Percentiles rank a stretch among this genome's conserved stretches.
These are phyloP conservation scores for Favolaschia claudopus DNA, from an alignment of 768 basidiomycete species.

Conservation along the genomic window DNA sequence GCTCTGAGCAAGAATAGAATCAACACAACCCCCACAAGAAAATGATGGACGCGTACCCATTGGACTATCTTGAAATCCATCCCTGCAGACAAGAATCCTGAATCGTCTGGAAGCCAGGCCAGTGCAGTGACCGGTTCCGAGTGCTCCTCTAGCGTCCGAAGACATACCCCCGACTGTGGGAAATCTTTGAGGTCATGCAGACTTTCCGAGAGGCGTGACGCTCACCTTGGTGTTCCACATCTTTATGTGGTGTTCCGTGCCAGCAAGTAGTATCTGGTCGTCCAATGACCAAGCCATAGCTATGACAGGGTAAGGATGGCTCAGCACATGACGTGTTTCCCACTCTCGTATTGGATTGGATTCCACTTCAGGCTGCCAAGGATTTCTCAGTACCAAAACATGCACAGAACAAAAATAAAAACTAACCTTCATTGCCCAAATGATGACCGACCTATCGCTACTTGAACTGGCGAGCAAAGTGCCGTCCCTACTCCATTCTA, in stretches of 20 bases:
- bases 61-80: conserved; percentile 84
- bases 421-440: conserved; percentile 87
- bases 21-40: conserved; percentile 15
- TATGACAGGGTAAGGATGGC: conserved; percentile 82
- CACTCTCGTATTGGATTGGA: conserved; percentile 62
- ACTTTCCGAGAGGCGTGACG: conserved; percentile 9
- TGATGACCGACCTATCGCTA: conserved; percentile 86
- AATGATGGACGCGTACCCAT: conserved; percentile 66
- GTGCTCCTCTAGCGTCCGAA: conserved; percentile 74
- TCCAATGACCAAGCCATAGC: conserved; percentile 94
- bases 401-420: conserved; percentile 14
- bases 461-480: conserved; percentile 85
- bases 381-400: conserved; percentile 22
- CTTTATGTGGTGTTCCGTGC: conserved; percentile 81
- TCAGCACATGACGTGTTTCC: conserved; percentile 63
- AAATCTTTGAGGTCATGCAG: conserved; percentile 21
- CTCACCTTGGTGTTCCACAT: conserved; percentile 90
- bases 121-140: conserved; percentile 86
- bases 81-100: conserved; percentile 89
- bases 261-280: conserved; percentile 82
- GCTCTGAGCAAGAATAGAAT: conserved; percentile 55
- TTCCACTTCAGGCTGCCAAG: conserved; percentile 52
- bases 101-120: conserved; percentile 87
- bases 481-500: conserved; percentile 95
- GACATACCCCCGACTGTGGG: conserved; percentile 74